These are phyloP conservation scores for Nakaseomyces kungkrabaensis DNA, from an alignment of 1,139 yeast species.

Conservation along the genomic window DNA sequence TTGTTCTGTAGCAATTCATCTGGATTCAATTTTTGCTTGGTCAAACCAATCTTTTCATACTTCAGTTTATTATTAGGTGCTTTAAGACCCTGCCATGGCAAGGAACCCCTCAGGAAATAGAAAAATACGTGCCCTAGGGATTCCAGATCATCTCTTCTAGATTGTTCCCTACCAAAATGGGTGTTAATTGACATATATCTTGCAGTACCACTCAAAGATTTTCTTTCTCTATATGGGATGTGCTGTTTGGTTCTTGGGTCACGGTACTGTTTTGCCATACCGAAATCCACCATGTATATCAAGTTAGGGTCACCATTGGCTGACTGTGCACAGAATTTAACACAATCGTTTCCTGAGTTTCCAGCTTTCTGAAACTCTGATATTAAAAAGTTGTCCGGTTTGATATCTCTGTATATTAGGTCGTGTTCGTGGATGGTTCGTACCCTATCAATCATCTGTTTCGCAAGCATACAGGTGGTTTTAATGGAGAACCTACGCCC, in stretches of 20 bases:
- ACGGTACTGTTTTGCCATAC: slow-evolving; percentile 96
- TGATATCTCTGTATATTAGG: slow-evolving; percentile 86
- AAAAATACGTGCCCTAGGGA: slow-evolving; percentile 92
- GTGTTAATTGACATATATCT: slow-evolving; percentile 97
- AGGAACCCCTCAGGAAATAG: slow-evolving; percentile 83
- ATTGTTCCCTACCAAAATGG: slow-evolving; percentile 93
- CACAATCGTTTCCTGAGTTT: slow-evolving; percentile 9
- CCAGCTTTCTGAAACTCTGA: slow-evolving; percentile 24
- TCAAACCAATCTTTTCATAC: slow-evolving; percentile 93
- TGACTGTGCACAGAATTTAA: slow-evolving; percentile 19
- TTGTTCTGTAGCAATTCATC: slow-evolving; percentile 52
- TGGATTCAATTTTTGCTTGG: slow-evolving; percentile 78
- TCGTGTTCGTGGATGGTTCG: slow-evolving; percentile 85
- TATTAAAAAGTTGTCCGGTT: slow-evolving; percentile 89
- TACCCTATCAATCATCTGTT: slow-evolving; percentile 82
- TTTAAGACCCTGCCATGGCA: slow-evolving; percentile 98
- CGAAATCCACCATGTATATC: slow-evolving; percentile 74
- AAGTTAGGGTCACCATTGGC: slow-evolving; percentile 28
- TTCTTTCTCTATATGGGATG: slow-evolving; percentile 92
- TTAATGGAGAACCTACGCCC: slow-evolving; percentile 80
- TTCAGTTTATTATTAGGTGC: slow-evolving; percentile 97
- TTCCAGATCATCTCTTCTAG: slow-evolving; percentile 91
- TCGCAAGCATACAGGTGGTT: slow-evolving; percentile 84
- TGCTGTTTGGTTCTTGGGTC: slow-evolving; percentile 93
- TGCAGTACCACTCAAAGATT: slow-evolving; percentile 91